phyloP scores from a whole-genome alignment of 305 asterid species.

The Solanum chacoense region DNA sequence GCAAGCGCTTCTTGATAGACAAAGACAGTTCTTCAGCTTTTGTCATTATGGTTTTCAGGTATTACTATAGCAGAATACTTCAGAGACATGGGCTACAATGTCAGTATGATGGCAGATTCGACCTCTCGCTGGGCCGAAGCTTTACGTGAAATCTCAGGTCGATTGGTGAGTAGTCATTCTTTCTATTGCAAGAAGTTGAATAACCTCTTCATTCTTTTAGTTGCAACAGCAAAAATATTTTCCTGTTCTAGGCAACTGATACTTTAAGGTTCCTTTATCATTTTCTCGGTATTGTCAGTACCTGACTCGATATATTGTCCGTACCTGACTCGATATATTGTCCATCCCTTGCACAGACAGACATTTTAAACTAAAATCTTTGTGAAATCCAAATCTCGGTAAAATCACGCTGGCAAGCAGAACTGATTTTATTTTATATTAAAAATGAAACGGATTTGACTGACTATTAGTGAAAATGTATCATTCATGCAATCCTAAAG shows the following conservation, averaged over 20 bases:
- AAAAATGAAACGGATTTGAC: background rate
- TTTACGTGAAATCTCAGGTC: conserved; percentile 98
- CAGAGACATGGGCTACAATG: conserved; percentile 99
- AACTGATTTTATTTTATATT: background rate
- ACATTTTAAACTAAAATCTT: background rate
- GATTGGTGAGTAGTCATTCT: conserved; percentile 52
- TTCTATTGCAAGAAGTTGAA: background rate
- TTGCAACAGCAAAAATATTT: background rate
- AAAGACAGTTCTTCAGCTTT: background rate
- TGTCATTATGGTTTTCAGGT: conserved; percentile 49
- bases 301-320: background rate
- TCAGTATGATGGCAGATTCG: conserved; percentile 99
- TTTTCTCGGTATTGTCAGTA: background rate
- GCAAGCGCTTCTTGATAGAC: background rate
- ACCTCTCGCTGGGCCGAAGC: conserved; percentile 99
- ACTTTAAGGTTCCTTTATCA: background rate
- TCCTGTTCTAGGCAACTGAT: background rate
- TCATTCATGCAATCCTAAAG: background rate
- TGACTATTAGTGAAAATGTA: background rate
- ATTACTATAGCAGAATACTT: conserved; percentile 95
- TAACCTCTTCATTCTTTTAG: background rate
- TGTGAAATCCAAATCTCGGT: background rate
- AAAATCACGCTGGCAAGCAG: background rate
- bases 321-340: background rate
- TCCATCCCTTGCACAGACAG: background rate